Base-by-base conservation (phyloP, 1,284 basidiomycete species). In the Rhodotorula sp. region DNA sequence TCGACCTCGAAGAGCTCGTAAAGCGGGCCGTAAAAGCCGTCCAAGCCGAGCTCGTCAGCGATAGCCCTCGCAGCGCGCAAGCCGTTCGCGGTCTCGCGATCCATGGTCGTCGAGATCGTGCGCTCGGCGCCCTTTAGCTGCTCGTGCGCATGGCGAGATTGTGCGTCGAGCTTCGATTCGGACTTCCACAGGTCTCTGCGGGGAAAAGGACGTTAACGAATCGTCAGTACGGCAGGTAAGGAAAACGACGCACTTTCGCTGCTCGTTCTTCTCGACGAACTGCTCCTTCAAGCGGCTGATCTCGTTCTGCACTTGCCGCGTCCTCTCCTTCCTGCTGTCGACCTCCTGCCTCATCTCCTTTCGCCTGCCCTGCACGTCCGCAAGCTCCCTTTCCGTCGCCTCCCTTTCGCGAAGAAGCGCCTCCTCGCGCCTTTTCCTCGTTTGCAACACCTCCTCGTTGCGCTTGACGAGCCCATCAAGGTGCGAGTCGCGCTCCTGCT, bases 1-100 rank as follows among this genome's bases (percentile, higher is more conserved):
- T 89, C 87, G 60, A 97, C 89, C 70, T 93, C 90, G 78, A 98
- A 97, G 1, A 99, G 86, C 69, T 91, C 88, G 79, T 98, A 99
- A 19, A 99, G 81, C 5, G 96, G 94, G 0, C 96, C 96, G 77
- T 94, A 90, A 19, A 98, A 94, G 4, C 84, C 85, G 22, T 87
- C 83, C 3, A 98, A 82, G 19, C 85, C 84, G 65, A 91, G 84
- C 20, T 89, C 84, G 71, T 89, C 86, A 1, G 89, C 87, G 67
- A 98, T 94, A 57, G 85, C 85, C 71, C 91, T 89, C 1, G 98
- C 89, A 7, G 93, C 88, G 36, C 89, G 86, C 20, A 74, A 60
- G 15, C 76, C 76, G 34, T 44, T 86, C 6, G 90, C 91, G 0
- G 94, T 97, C 77, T 97, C 92, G 83, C 92, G 91, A 80, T 97